Conservation (phyloP, 1,284 basidiomycete species). For the Pyrrhoderma lamaoense region DNA sequence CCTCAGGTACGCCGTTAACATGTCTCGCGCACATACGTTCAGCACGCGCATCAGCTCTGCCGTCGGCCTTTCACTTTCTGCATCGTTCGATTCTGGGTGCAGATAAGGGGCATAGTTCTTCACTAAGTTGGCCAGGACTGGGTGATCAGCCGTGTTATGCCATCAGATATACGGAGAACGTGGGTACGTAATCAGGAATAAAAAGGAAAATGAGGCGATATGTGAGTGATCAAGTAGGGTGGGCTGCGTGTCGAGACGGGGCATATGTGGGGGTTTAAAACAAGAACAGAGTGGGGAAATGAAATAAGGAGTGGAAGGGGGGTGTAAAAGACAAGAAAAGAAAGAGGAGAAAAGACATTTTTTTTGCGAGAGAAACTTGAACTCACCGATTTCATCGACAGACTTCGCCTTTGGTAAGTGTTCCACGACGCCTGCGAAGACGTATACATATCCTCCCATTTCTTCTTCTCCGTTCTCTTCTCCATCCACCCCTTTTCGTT, state of each 20-base stretch:
- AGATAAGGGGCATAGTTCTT: conserved; percentile 84
- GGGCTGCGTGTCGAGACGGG: too few relatives aligned
- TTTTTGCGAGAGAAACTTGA: conserved; percentile 21
- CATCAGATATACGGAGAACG: conserved; percentile 24
- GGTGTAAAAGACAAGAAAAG: conserved; percentile 23
- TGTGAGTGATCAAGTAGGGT: conserved; percentile 20
- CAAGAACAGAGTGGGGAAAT: conserved; percentile 22
- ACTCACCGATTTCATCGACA: conserved; percentile 72
- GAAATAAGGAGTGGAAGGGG: conserved; percentile 21
- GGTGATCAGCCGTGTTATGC: conserved; percentile 34
- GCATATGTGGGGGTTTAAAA: too few relatives aligned
- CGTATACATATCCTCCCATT: conserved; percentile 37
- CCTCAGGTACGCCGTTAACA: conserved; percentile 58
- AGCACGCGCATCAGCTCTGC: conserved; percentile 59
- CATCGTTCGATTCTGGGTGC: conserved; percentile 43
- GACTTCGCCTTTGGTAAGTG: conserved; percentile 55
- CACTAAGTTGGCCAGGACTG: conserved; percentile 83
- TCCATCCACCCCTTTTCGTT: too few relatives aligned
- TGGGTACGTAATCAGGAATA: too few relatives aligned
- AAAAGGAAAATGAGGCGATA: too few relatives aligned
- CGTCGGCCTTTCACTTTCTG: conserved; percentile 57
- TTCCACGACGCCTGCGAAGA: conserved; percentile 63
- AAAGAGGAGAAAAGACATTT: conserved; percentile 20
- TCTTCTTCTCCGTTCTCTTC: too few relatives aligned
- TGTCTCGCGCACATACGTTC: conserved; percentile 52